A percentile compares a stretch with the other conserved stretches of the same genome.
Conservation (phyloP, 805 yeast genomes). For the Cyberlindnera mycetangii region DNA sequence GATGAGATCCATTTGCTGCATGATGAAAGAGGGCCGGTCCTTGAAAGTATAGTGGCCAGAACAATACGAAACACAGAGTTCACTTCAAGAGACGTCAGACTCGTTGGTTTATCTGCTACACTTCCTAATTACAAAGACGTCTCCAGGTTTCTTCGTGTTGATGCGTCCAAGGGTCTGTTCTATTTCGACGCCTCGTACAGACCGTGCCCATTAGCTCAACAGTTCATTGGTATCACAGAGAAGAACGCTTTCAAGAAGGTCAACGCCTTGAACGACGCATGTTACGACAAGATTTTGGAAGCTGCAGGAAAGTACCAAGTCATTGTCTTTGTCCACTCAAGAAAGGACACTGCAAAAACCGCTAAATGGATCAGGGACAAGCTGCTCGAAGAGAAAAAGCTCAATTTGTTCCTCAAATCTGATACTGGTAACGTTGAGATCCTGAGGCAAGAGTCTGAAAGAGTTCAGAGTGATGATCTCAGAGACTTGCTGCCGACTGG, state of each 20-base stretch:
- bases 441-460: slow-evolving; percentile 58
- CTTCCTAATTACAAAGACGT: slow-evolving; percentile 88
- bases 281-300: slow-evolving; percentile 76
- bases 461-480: slow-evolving; percentile 49
- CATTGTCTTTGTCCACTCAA: slow-evolving; percentile 88
- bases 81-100: slow-evolving; percentile 51
- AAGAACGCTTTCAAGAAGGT: slow-evolving; percentile 72
- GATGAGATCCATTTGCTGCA: slow-evolving; percentile 93
- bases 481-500: slow-evolving; percentile 65
- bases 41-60: slow-evolving; percentile 85
- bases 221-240: slow-evolving; percentile 84
- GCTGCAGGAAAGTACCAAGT: slow-evolving; percentile 69
- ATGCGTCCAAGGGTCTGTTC: slow-evolving; percentile 57
- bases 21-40: slow-evolving; percentile 92
- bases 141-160: slow-evolving; percentile 73
- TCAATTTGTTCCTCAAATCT: slow-evolving; percentile 41
- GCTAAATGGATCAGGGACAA: slow-evolving; percentile 71
- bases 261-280: slow-evolving; percentile 86
- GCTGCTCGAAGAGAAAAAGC: slow-evolving; percentile 52
- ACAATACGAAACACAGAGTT: slow-evolving; percentile 47
- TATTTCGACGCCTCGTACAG: slow-evolving; percentile 81
- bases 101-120: slow-evolving; percentile 90
- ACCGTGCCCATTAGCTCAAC: slow-evolving; percentile 91
- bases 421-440: slow-evolving; percentile 56
- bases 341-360: slow-evolving; percentile 86